Evolutionary conservation across 2,329 filamentous ascomycete genomes (phyloP).

Genomic region (Arthrobotrys musiformis): DNA sequence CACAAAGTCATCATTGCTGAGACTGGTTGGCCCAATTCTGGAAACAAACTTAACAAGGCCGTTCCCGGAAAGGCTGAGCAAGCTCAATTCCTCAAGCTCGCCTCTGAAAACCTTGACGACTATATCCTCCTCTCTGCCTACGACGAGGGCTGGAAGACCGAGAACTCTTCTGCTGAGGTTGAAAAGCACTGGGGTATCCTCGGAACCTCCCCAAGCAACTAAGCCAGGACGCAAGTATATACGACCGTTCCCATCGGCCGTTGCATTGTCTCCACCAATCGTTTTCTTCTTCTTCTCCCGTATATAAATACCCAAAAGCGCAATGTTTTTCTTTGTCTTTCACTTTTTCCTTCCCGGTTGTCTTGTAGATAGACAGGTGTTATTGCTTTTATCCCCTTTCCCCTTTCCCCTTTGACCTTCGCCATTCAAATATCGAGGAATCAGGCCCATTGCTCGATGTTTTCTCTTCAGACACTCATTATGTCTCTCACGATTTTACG

Average conservation of each 20-base stretch:
- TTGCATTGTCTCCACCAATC: not conserved
- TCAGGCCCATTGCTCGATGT: constrained; percentile 34
- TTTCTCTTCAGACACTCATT: constrained; percentile 33
- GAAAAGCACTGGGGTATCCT: constrained; percentile 81
- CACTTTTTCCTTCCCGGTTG: not conserved
- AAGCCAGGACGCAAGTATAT: not conserved
- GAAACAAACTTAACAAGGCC: constrained; percentile 75
- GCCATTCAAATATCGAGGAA: no score
- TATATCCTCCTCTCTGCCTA: constrained; percentile 82
- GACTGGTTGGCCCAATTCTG: constrained; percentile 82
- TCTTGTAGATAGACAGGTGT: not conserved
- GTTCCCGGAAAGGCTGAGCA: constrained; percentile 76
- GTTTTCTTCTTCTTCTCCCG: not conserved
- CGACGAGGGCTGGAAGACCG: constrained; percentile 81
- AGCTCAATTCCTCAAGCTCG: constrained; percentile 71
- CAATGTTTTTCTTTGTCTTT: constrained; percentile 9
- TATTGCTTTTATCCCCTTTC: not conserved
- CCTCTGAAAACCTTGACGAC: constrained; percentile 64
- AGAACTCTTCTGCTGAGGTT: constrained; percentile 68
- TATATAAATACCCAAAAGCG: constrained; percentile 46
- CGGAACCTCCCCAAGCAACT: constrained; percentile 33
- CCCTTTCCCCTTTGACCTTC: not conserved
- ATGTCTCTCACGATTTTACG: constrained; percentile 43
- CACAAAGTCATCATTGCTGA: constrained; percentile 80
- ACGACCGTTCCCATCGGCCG: not conserved